Evolutionary conservation across 2,329 filamentous ascomycete genomes (phyloP), one percentile per base, ranked within the genome.

Genomic region (Penicillium brevicompactum): DNA sequence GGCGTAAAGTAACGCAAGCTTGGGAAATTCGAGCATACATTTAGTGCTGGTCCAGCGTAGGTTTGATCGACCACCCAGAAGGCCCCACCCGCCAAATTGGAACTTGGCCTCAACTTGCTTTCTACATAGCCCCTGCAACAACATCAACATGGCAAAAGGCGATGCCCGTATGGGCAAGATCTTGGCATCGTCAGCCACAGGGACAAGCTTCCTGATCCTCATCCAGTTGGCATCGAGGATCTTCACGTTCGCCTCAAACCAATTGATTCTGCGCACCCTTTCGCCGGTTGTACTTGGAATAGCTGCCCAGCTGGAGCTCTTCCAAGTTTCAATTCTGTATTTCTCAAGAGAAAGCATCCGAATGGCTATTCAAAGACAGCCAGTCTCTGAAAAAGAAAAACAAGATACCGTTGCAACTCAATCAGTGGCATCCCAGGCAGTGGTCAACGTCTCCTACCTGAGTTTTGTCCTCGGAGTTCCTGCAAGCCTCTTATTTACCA

Each of bases 261-360:
- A 99, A 74, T 73, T 96, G 37, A 84, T 99, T 30, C 83, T 99
- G 7, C 90, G 93, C 34, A 93, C 90, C 70, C 79, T 97, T 43
- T 96, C 92, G 1, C 92, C 94, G 0, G 84, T 88, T 55, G 82
- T 95, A 0, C 83, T 99, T 1, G 94, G 93, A 5, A 81, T 96
- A 5, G 89, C 92, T 2, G 88, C 92, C 0, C 94, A 97, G 72
- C 83, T 99, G 3, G 94, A 99, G 67, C 86, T 97, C 1, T 97
- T 92, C 73, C 92, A 93, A 56, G 88, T 96, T 43, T 91, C 92
- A 0, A 87, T 95, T n/a, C 82, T 99, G 0, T 97, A 96, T 74
- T 97, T 99, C 68, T 89, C 94, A 0, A 84, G 94, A 38, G 94
- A 99, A 75, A 93, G 89, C 67, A 78, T 97, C 46, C 88, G 94